Evolutionary conservation across 2,329 filamentous ascomycete species (phyloP), one percentile per base, ranked within the genome.

Genomic region (Colletotrichum noveboracense): DNA sequence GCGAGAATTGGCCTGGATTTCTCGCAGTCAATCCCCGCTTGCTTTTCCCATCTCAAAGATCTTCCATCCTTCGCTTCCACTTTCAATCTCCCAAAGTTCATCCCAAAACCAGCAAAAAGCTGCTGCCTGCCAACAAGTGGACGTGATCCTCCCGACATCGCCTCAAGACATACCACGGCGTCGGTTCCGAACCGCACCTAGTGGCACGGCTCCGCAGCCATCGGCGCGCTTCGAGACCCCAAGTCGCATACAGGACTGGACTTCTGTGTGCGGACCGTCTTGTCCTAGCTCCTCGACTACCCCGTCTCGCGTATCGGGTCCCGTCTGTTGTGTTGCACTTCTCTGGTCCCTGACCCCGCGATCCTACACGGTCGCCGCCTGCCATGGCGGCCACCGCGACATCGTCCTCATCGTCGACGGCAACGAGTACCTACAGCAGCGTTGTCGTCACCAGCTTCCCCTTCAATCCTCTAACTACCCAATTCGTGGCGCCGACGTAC

Each of bases 401-500:
- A 8, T 56, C 36, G 9, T 24, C 68, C 32, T 55, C 68, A 6
- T 36, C 52, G 21, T 24, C 62, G 62, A 66, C 61, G 48, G 66
- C 62, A 26, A 67, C 70, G 36, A 72, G 60, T 18, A 61, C 70
- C 70, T 67, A 72, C 62, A 38, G 58, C 48, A 62, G 55, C 7
- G 32, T 72, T 28, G 48, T 72, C 21, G 48, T 72, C 14, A 67
- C 70, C 8, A 72, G 70, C 28, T 80, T 79, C 48, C 70, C 76
- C 6, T 52, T 16, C 14, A 62, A 66, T 14, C 79, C 79, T 1
- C 64, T 80, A 26, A 80, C 78, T 16, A 78, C 78, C 1, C 73
- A 74, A 10, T 79, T 79, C 55, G 68, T 71, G 14, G 55, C 74
- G 24, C 72, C 78, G 16, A 43, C 55, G 2, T 55, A n/a, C 2